Conservation (phyloP, 108 stramenopile species). For the Mediolabrus comicus region DNA sequence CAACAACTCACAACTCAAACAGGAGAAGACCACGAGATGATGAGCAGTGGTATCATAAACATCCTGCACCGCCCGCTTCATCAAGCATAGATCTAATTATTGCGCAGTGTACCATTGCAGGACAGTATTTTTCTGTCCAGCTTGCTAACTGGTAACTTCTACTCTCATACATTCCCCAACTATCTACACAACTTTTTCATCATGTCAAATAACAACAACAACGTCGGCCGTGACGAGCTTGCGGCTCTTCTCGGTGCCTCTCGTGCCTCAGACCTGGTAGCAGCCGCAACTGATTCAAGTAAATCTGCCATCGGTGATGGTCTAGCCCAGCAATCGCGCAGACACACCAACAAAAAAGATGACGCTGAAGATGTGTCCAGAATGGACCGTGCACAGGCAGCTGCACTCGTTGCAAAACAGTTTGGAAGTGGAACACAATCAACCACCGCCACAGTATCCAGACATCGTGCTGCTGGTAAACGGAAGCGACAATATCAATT, state of each 20-base stretch:
- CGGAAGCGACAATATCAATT: slow-evolving; percentile 54
- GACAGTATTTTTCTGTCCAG: too few relatives aligned
- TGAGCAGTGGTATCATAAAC: too few relatives aligned
- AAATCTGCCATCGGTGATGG: slow-evolving; percentile 3
- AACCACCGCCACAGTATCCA: not conserved
- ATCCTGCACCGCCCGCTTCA: too few relatives aligned
- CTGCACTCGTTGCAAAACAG: slow-evolving; percentile 50
- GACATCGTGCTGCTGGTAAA: slow-evolving; percentile 34
- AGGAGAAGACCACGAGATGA: too few relatives aligned
- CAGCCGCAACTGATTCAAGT: not conserved
- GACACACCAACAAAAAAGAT: not conserved
- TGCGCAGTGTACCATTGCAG: too few relatives aligned
- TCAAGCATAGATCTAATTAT: too few relatives aligned
- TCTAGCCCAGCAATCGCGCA: slow-evolving; percentile 1
- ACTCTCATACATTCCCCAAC: too few relatives aligned
- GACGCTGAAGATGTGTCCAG: slow-evolving; percentile 55
- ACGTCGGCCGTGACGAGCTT: slow-evolving; percentile 78
- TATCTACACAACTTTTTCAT: not conserved
- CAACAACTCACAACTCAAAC: too few relatives aligned
- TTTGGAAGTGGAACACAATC: slow-evolving; percentile 19
- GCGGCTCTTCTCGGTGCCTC: slow-evolving; percentile 73
- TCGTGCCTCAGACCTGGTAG: slow-evolving; percentile 39
- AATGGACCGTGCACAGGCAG: slow-evolving; percentile 71
- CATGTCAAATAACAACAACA: slow-evolving; percentile 4
- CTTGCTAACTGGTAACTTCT: too few relatives aligned